phyloP scores from a whole-genome alignment of 805 yeast species.

The Kodamaea laetipori region DNA sequence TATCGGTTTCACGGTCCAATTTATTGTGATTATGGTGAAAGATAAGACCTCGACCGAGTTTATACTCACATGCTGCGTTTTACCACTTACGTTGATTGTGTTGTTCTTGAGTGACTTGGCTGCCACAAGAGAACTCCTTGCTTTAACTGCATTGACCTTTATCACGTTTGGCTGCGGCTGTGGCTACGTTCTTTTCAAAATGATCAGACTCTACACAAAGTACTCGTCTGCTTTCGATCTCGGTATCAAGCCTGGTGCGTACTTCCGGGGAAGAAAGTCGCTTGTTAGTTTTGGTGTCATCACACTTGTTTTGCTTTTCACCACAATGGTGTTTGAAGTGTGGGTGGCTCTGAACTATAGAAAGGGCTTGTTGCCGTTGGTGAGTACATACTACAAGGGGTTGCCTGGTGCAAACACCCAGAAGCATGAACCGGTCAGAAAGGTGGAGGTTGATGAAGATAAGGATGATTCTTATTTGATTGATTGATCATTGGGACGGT shows the following conservation, averaged over 20 bases:
- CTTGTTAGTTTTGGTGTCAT: slow-evolving; percentile 47
- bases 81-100: slow-evolving; percentile 45
- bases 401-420: slow-evolving; percentile 9
- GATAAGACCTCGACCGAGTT: slow-evolving; percentile 43
- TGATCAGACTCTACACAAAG: slow-evolving; percentile 47
- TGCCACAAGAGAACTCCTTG: slow-evolving; percentile 34
- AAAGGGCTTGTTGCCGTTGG: slow-evolving; percentile 22
- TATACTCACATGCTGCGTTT: slow-evolving; percentile 46
- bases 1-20: slow-evolving; percentile 52
- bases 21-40: slow-evolving; percentile 46
- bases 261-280: slow-evolving; percentile 49
- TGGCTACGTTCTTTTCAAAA: slow-evolving; percentile 50
- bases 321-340: slow-evolving; percentile 30
- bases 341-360: slow-evolving; percentile 17
- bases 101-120: slow-evolving; percentile 40
- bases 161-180: slow-evolving; percentile 39
- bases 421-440: not conserved
- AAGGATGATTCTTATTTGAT: slow-evolving; percentile 11
- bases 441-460: slow-evolving; percentile 5
- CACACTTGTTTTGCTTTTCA: slow-evolving; percentile 39
- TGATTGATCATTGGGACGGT: slow-evolving; percentile 6
- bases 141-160: slow-evolving; percentile 29
- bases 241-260: slow-evolving; percentile 32
- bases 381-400: slow-evolving; percentile 19
- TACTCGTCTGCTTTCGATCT: slow-evolving; percentile 37